These are phyloP conservation scores for Parietichytrium sp. DNA, from an alignment of 108 stramenopile genomes.

Conservation along the genomic window DNA sequence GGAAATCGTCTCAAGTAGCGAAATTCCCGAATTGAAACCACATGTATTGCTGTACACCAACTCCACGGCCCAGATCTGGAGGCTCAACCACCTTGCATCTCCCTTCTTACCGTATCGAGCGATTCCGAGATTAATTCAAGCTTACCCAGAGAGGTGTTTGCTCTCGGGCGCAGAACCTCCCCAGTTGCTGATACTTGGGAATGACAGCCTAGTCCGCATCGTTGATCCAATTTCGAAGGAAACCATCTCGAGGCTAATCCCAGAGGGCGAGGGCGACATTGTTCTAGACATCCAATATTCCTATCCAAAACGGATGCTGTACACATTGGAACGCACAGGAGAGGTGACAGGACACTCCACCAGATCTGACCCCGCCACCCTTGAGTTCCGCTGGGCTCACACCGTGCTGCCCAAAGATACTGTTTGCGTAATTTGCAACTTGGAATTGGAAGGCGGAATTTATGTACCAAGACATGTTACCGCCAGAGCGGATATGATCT, in stretches of 20 bases:
- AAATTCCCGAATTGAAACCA: background rate
- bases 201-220: slow-evolving; percentile 2
- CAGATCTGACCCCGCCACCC: slow-evolving; percentile 16
- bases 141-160: background rate
- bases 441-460: too few relatives aligned
- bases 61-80: background rate
- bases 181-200: background rate
- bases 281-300: background rate
- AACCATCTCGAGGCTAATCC: background rate
- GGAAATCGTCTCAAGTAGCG: background rate
- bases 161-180: background rate
- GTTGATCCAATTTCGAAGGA: background rate
- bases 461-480: too few relatives aligned
- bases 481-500: too few relatives aligned
- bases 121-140: too few relatives aligned
- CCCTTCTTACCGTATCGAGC: background rate
- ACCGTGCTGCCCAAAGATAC: background rate
- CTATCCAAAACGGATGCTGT: background rate
- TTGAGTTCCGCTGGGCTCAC: background rate
- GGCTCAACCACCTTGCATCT: background rate
- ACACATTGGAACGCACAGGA: background rate
- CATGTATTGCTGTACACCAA: background rate
- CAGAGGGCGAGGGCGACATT: background rate
- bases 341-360: too few relatives aligned
- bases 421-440: background rate